These are phyloP conservation scores for Solanum pinnatisectum DNA, from an alignment of 257 asterid genomes.

Conservation along the genomic window DNA sequence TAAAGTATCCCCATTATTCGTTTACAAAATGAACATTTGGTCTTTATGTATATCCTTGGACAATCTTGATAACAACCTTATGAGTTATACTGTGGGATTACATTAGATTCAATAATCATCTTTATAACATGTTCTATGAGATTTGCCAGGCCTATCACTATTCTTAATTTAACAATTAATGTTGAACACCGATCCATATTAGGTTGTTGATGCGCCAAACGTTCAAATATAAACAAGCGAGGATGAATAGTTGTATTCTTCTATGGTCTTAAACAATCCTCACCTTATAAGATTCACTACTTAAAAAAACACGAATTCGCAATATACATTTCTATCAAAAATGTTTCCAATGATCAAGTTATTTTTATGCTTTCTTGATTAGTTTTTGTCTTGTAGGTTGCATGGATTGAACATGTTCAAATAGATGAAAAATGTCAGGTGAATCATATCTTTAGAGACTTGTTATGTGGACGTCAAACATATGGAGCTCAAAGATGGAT, in stretches of 20 bases:
- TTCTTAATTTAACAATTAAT: neutral
- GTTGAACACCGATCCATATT: neutral
- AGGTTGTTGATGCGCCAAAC: neutral
- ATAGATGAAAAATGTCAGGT: constrained; percentile 47
- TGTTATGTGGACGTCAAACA: constrained; percentile 37
- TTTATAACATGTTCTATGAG: neutral
- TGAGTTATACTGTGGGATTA: neutral
- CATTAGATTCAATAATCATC: neutral
- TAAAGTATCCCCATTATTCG: neutral
- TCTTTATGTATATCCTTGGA: neutral
- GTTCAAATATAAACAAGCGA: neutral
- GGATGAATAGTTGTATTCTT: neutral
- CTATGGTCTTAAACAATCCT: neutral
- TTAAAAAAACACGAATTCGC: neutral
- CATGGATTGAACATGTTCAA: constrained; percentile 77
- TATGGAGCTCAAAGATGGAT: constrained; percentile 70
- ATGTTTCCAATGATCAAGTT: neutral
- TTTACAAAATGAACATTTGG: neutral
- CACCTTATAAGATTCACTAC: neutral
- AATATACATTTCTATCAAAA: neutral
- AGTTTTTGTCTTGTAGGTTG: constrained; percentile 26
- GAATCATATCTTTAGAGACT: constrained; percentile 47
- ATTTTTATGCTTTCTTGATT: neutral
- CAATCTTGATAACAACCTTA: neutral
- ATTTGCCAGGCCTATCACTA: neutral